Percentiles rank a stretch among this genome's conserved stretches.
Conservation (phyloP, 169 alveolate species). For the Theileria parva region DNA sequence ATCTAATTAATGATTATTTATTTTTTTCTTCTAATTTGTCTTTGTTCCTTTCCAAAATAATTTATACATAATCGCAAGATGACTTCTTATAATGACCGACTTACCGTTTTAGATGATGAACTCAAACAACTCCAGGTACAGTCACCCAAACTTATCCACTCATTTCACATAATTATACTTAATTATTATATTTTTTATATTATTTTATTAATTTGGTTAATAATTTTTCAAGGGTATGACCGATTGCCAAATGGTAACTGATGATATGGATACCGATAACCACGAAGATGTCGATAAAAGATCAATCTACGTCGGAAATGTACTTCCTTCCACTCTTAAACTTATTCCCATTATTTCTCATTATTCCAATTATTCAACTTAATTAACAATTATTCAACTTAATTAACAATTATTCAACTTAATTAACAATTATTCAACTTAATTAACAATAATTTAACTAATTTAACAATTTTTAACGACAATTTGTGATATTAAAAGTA, state of each 20-base stretch:
- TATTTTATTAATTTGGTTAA: background rate
- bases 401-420: background rate
- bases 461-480: too few relatives aligned
- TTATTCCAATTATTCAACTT: background rate
- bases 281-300: conserved; percentile 76
- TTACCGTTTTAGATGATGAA: conserved; percentile 59
- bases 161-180: background rate
- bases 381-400: too few relatives aligned
- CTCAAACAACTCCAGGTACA: conserved; percentile 62
- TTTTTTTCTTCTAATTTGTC: background rate
- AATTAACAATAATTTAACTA: too few relatives aligned
- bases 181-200: too few relatives aligned
- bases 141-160: background rate
- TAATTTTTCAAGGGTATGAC: conserved; percentile 50
- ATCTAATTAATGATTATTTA: background rate
- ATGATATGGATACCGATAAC: conserved; percentile 43
- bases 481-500: too few relatives aligned
- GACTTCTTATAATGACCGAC: conserved; percentile 37
- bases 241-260: conserved; percentile 43
- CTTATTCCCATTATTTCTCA: background rate
- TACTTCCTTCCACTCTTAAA: conserved; percentile 2
- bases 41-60: background rate
- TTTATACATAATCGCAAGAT: conserved; percentile 41
- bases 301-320: conserved; percentile 79
- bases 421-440: too few relatives aligned